phyloP scores from a whole-genome alignment of 805 yeast genomes.

The Hanseniaspora vineae region DNA sequence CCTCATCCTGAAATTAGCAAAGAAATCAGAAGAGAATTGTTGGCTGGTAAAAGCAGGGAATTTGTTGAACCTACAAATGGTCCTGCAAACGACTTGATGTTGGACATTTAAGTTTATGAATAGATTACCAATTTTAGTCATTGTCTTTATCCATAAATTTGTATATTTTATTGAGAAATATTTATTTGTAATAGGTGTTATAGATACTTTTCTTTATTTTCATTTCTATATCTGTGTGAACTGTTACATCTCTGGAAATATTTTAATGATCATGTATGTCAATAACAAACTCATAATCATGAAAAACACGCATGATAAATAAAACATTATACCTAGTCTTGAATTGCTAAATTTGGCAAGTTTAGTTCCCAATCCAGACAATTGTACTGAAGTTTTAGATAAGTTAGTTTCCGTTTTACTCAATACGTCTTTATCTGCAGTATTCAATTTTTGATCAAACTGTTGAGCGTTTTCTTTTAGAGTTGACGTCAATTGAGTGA shows the following conservation, averaged over 20 bases:
- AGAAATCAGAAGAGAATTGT: slow-evolving; percentile 83
- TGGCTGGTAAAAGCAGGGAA: slow-evolving; percentile 70
- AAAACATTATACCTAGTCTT: slow-evolving; percentile 20
- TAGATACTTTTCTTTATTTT: not conserved
- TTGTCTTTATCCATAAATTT: not conserved
- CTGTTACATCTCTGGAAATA: slow-evolving; percentile 27
- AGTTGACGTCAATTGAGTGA: slow-evolving; percentile 26
- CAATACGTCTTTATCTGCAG: slow-evolving; percentile 25
- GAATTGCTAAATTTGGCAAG: slow-evolving; percentile 20
- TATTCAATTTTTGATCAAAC: slow-evolving; percentile 27
- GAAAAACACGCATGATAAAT: slow-evolving; percentile 13
- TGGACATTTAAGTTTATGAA: slow-evolving; percentile 14
- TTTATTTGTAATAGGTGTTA: not conserved
- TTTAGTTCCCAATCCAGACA: slow-evolving; percentile 21
- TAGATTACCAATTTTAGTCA: too few species aligned
- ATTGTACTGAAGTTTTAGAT: slow-evolving; percentile 25
- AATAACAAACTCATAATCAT: slow-evolving; percentile 22
- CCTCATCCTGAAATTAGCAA: slow-evolving; percentile 83
- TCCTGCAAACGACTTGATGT: slow-evolving; percentile 20
- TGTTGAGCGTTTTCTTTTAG: slow-evolving; percentile 29
- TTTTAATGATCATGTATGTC: slow-evolving; percentile 24
- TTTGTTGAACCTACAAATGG: slow-evolving; percentile 17
- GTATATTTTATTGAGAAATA: not conserved
- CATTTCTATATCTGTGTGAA: not conserved
- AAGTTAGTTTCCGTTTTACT: slow-evolving; percentile 31